These are phyloP conservation scores for Penicillium sp. DNA, from an alignment of 2,329 filamentous ascomycete species.

Conservation along the genomic window DNA sequence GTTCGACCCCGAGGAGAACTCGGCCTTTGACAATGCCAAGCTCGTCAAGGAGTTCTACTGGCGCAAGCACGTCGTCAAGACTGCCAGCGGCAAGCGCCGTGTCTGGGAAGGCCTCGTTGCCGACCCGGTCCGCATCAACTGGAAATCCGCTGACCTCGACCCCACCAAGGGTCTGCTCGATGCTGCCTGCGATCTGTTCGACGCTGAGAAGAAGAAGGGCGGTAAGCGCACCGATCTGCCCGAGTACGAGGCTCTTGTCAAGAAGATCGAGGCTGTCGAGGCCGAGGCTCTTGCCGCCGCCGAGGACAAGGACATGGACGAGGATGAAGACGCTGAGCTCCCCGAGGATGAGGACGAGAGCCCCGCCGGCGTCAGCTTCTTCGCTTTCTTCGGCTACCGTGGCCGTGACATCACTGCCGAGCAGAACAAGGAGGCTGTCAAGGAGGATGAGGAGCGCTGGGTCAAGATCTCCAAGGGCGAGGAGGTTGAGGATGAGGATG, in stretches of 20 bases:
- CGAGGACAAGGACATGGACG: constrained; percentile 21
- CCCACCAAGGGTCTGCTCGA: constrained; percentile 78
- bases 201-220: constrained; percentile 59
- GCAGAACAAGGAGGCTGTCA: constrained; percentile 65
- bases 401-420: constrained; percentile 70
- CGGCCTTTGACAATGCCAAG: constrained; percentile 74
- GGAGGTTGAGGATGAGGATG: constrained; percentile 45
- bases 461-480: constrained; percentile 54
- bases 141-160: constrained; percentile 81
- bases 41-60: constrained; percentile 93
- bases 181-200: constrained; percentile 69
- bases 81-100: constrained; percentile 49
- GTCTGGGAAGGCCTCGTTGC: constrained; percentile 76
- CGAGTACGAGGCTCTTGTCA: constrained; percentile 55
- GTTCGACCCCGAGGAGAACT: constrained; percentile 69
- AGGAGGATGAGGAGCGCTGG: constrained; percentile 63
- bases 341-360: constrained; percentile 49
- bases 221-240: constrained; percentile 54
- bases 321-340: constrained; percentile 31
- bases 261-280: constrained; percentile 43
- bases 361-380: constrained; percentile 75
- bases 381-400: constrained; percentile 83
- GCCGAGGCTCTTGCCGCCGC: constrained; percentile 32
- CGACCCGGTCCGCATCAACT: constrained; percentile 83
- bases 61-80: constrained; percentile 60